Evolutionary conservation across 2,329 filamentous ascomycete species (phyloP).

Genomic region (Blastomyces silverae): DNA sequence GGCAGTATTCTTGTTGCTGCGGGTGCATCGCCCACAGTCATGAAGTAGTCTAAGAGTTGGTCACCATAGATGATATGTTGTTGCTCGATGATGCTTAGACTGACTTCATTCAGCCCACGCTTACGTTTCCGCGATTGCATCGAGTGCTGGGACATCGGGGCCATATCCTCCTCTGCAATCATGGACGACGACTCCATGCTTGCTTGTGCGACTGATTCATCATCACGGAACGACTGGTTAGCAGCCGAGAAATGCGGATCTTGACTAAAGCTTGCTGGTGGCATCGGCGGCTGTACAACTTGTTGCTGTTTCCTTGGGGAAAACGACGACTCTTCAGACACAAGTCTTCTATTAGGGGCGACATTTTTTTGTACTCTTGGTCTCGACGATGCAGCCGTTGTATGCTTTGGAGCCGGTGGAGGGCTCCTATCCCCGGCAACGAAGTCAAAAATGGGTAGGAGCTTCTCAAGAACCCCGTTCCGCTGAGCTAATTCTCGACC

Average conservation of each 20-base stretch:
- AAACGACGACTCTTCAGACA: constrained; percentile 13
- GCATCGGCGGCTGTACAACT: background rate
- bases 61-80: constrained; percentile 89
- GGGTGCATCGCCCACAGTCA: constrained; percentile 71
- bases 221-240: constrained; percentile 46
- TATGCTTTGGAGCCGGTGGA: constrained; percentile 87
- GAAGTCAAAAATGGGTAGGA: constrained; percentile 84
- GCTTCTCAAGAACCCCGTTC: constrained; percentile 76
- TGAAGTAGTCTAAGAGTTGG: constrained; percentile 90
- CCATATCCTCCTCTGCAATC: constrained; percentile 73
- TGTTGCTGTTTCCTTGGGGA: constrained; percentile 13
- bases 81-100: constrained; percentile 49
- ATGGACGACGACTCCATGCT: constrained; percentile 80
- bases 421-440: constrained; percentile 77
- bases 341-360: constrained; percentile 15
- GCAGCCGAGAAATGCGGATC: constrained; percentile 14
- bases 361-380: constrained; percentile 68
- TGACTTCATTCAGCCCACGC: constrained; percentile 59
- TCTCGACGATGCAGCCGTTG: constrained; percentile 61
- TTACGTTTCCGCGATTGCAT: constrained; percentile 64
- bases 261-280: constrained; percentile 14
- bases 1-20: constrained; percentile 51
- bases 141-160: constrained; percentile 60
- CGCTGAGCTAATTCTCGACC: constrained; percentile 76
- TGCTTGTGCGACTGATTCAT: constrained; percentile 74